These are phyloP conservation scores for Serendipita sp. DNA, from an alignment of 768 basidiomycete species.

Conservation along the genomic window DNA sequence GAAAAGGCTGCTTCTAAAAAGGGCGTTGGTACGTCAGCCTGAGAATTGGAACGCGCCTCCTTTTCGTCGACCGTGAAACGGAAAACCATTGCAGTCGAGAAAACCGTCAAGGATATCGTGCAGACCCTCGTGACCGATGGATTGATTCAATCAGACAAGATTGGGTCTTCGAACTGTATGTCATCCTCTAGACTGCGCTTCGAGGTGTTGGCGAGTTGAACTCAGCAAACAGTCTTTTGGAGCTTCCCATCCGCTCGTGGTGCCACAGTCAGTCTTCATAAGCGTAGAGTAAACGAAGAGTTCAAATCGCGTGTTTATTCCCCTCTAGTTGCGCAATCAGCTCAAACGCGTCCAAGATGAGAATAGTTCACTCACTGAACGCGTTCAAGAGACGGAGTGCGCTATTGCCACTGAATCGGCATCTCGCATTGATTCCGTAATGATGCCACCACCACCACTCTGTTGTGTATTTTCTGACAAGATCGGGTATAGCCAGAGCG, in stretches of 20 bases:
- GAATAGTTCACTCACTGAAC: constrained; percentile 26
- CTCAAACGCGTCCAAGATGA: constrained; percentile 36
- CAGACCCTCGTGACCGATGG: constrained; percentile 79
- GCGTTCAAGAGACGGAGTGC: constrained; percentile 34
- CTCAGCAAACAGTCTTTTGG: constrained; percentile 70
- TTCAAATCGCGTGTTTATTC: constrained; percentile 3
- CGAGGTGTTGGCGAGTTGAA: constrained; percentile 16
- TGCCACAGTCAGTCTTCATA: constrained; percentile 36
- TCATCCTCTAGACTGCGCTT: constrained; percentile 3
- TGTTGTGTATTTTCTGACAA: too few relatives aligned
- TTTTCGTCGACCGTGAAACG: background rate
- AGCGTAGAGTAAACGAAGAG: background rate
- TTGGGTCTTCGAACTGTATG: constrained; percentile 87
- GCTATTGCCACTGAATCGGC: constrained; percentile 36
- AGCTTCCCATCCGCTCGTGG: constrained; percentile 86
- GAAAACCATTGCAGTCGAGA: constrained; percentile 49
- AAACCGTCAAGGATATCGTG: constrained; percentile 83
- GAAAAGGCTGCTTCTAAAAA: constrained; percentile 85
- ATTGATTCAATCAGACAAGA: constrained; percentile 77
- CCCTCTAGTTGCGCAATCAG: constrained; percentile 39
- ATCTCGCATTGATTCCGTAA: constrained; percentile 42
- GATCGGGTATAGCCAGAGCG: constrained; percentile 37
- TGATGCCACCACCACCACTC: too few relatives aligned
- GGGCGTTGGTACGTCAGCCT: constrained; percentile 51
- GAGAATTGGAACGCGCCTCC: background rate